These are phyloP conservation scores for Pezicula neosporulosa DNA, from an alignment of 2,329 filamentous ascomycete species.

Conservation along the genomic window DNA sequence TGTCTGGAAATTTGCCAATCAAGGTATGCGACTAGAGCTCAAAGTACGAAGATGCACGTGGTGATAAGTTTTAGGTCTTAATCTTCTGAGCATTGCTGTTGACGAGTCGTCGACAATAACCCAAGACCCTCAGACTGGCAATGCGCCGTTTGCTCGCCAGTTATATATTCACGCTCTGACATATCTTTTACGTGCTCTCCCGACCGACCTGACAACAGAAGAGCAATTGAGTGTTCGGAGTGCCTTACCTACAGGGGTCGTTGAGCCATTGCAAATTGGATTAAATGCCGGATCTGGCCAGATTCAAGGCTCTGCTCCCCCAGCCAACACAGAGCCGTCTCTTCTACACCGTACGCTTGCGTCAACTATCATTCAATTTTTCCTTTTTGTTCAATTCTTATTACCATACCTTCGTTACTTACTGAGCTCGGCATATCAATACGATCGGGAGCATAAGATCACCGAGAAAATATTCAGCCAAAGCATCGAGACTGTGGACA, in stretches of 20 bases:
- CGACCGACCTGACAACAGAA: conserved; percentile 49
- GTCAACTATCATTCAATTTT: conserved; percentile 51
- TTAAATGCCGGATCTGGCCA: background rate
- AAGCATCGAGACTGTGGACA: conserved; percentile 49
- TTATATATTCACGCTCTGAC: conserved; percentile 62
- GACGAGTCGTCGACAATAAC: conserved; percentile 37
- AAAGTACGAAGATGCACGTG: background rate
- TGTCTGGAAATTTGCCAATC: conserved; percentile 47
- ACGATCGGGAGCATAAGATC: conserved; percentile 65
- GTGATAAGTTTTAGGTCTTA: conserved; percentile 33
- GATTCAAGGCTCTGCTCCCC: conserved; percentile 2
- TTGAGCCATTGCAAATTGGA: conserved; percentile 16
- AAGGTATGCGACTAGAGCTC: conserved; percentile 33
- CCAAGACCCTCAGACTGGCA: conserved; percentile 27
- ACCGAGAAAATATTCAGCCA: conserved; percentile 52
- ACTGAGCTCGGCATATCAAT: conserved; percentile 50
- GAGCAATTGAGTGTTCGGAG: conserved; percentile 50
- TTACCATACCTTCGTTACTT: conserved; percentile 58
- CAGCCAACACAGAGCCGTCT: conserved; percentile 34
- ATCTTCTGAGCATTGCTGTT: conserved; percentile 40
- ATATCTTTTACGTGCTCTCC: conserved; percentile 62
- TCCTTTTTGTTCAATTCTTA: conserved; percentile 57
- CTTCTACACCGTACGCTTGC: conserved; percentile 58
- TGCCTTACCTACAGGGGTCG: conserved; percentile 40
- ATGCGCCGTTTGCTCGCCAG: conserved; percentile 50